Evolutionary conservation across 495 filamentous ascomycete species (phyloP).

Genomic region (Xylaria cubensis): DNA sequence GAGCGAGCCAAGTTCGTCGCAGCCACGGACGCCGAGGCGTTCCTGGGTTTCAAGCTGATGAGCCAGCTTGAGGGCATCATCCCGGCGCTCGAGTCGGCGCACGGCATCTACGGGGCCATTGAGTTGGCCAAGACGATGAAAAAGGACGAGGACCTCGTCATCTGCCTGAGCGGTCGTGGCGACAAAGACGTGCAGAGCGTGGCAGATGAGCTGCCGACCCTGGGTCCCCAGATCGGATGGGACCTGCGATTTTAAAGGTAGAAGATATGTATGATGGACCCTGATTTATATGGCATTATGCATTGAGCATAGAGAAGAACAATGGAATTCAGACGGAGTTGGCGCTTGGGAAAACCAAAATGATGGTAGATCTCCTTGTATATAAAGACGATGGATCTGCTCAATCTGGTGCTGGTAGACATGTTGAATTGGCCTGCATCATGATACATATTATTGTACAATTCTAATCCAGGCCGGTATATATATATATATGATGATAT

Average conservation of each 20-base stretch:
- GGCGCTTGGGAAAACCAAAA: conserved; percentile 14
- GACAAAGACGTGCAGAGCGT: conserved; percentile 99
- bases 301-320: background rate
- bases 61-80: conserved; percentile 93
- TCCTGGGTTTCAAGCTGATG: conserved; percentile 85
- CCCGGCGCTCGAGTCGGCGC: conserved; percentile 90
- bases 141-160: conserved; percentile 89
- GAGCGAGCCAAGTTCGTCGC: conserved; percentile 86
- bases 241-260: conserved; percentile 74
- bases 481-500: background rate
- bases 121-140: conserved; percentile 91
- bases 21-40: conserved; percentile 90
- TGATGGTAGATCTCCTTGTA: background rate
- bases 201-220: conserved; percentile 85
- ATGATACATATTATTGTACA: conserved; percentile 25
- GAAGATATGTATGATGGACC: background rate
- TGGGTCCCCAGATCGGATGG: conserved; percentile 95
- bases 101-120: conserved; percentile 88
- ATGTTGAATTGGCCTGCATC: conserved; percentile 23
- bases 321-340: conserved; percentile 14
- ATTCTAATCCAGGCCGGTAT: conserved; percentile 3
- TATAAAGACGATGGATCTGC: conserved; percentile 7
- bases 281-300: background rate
- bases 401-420: background rate
- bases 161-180: conserved; percentile 89